Conservation (phyloP, 2,329 filamentous ascomycete species). For the Grosmannia clavigera region DNA sequence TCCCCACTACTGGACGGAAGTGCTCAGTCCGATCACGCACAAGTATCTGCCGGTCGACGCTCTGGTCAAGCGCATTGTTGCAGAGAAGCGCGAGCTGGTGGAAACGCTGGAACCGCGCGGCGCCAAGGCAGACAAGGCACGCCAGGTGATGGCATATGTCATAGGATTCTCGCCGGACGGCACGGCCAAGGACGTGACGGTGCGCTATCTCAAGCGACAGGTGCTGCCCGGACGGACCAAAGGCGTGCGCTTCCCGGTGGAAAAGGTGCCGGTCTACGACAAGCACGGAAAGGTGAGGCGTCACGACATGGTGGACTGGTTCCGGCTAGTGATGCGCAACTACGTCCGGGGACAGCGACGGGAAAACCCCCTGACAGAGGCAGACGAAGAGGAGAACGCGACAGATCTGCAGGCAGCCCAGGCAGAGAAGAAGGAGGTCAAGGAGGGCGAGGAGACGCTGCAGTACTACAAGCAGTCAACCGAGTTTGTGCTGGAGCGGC, state of each 20-base stretch:
- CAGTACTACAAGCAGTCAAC: slow-evolving; percentile 80
- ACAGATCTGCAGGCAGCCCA: slow-evolving; percentile 64
- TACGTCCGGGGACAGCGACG: slow-evolving; percentile 43
- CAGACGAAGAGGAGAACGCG: slow-evolving; percentile 68
- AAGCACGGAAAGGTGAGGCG: slow-evolving; percentile 63
- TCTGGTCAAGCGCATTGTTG: slow-evolving; percentile 54
- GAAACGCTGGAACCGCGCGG: slow-evolving; percentile 74
- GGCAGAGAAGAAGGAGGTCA: slow-evolving; percentile 58
- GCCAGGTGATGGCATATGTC: slow-evolving; percentile 83
- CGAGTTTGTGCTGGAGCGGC: slow-evolving; percentile 74
- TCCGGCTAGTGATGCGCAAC: slow-evolving; percentile 57
- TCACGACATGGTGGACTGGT: slow-evolving; percentile 79
- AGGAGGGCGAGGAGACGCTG: slow-evolving; percentile 67
- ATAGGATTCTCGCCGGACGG: slow-evolving; percentile 73
- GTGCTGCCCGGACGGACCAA: slow-evolving; percentile 83
- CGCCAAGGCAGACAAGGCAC: slow-evolving; percentile 68
- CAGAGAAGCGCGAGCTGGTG: slow-evolving; percentile 58
- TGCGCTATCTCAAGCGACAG: slow-evolving; percentile 74
- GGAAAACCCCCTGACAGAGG: slow-evolving; percentile 46
- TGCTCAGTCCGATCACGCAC: slow-evolving; percentile 68
- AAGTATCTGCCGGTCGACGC: slow-evolving; percentile 71
- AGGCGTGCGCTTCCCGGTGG: slow-evolving; percentile 61
- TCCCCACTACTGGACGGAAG: slow-evolving; percentile 89
- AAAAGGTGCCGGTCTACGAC: slow-evolving; percentile 72
- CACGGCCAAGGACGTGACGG: slow-evolving; percentile 88